Percentiles rank a stretch among this genome's conserved stretches.
phyloP scores from a whole-genome alignment of 257 asterid genomes.

The Solanum sitiens region DNA sequence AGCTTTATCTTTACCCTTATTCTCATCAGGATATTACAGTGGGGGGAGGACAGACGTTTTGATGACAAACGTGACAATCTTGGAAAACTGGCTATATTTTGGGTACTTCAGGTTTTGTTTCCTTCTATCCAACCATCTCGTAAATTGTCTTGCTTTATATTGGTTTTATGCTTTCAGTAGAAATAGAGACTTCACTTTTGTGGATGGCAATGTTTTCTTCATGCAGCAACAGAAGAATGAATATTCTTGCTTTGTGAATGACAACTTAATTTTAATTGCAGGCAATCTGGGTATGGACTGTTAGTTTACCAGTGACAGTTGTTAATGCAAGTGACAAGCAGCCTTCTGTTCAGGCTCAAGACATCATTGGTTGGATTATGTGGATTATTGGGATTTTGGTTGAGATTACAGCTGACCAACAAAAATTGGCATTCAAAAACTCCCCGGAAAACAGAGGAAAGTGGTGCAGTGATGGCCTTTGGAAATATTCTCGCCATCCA shows the following conservation, averaged over 20 bases:
- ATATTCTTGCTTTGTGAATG: background rate
- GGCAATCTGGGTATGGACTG: conserved; percentile 99
- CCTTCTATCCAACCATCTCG: background rate
- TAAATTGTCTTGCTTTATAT: background rate
- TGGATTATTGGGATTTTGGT: conserved; percentile 52
- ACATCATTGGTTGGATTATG: conserved; percentile 81
- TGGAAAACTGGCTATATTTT: conserved; percentile 70
- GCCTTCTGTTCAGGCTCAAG: conserved; percentile 58
- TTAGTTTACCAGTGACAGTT: conserved; percentile 86
- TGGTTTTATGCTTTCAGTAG: background rate
- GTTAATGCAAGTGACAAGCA: conserved; percentile 64
- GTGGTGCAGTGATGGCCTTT: conserved; percentile 77
- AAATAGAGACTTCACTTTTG: background rate
- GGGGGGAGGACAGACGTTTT: conserved; percentile 98
- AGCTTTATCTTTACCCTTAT: background rate
- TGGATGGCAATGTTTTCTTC: background rate
- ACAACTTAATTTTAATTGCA: conserved; percentile 6
- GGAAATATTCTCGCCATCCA: conserved; percentile 98
- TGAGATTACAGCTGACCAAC: conserved; percentile 91
- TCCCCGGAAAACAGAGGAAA: conserved; percentile 64
- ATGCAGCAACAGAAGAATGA: conserved; percentile 32
- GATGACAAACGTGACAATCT: conserved; percentile 75
- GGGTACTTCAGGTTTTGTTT: conserved; percentile 70
- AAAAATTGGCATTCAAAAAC: conserved; percentile 62
- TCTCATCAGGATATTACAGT: conserved; percentile 56